Evolutionary conservation across 441 rosid species (phyloP).

Genomic region (Arabidopsis lyrata): DNA sequence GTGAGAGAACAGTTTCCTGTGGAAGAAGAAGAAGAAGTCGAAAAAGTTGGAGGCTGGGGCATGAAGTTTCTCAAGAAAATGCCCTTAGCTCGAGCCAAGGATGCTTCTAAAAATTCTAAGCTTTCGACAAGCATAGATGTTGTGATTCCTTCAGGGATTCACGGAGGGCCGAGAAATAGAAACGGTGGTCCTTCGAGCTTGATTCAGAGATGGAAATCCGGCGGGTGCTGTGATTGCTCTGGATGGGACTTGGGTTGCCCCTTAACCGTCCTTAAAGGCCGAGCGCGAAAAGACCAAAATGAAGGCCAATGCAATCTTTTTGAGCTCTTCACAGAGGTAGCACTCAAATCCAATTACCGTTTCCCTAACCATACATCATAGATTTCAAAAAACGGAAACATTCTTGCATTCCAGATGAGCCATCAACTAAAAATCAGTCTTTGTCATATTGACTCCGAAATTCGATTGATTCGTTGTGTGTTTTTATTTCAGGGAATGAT

Average conservation of each 20-base stretch:
- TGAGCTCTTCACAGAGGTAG: slow-evolving; percentile 66
- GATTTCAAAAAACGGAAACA: neutral
- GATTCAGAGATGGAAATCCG: slow-evolving; percentile 81
- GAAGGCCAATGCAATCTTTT: slow-evolving; percentile 63
- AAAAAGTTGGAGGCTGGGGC: slow-evolving; percentile 84
- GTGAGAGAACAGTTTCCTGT: slow-evolving; percentile 58
- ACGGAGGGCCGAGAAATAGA: slow-evolving; percentile 73
- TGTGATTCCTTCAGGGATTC: slow-evolving; percentile 80
- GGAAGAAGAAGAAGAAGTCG: slow-evolving; percentile 46
- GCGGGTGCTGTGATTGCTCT: slow-evolving; percentile 91
- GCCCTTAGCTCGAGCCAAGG: neutral
- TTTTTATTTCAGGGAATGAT: slow-evolving; percentile 65
- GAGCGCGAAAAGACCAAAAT: slow-evolving; percentile 46
- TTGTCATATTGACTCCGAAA: slow-evolving; percentile 3
- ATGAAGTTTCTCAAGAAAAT: slow-evolving; percentile 81
- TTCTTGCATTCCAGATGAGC: neutral
- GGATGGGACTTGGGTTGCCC: slow-evolving; percentile 97
- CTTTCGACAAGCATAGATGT: slow-evolving; percentile 63
- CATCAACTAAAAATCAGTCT: neutral
- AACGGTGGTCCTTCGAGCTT: slow-evolving; percentile 78
- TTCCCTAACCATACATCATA: neutral
- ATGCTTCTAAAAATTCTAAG: slow-evolving; percentile 16
- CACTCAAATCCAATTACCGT: slow-evolving; percentile 1
- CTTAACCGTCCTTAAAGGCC: slow-evolving; percentile 59
- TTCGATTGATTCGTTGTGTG: neutral